Conservation (phyloP, 2,329 filamentous ascomycete species). For the Fusarium sp. region DNA sequence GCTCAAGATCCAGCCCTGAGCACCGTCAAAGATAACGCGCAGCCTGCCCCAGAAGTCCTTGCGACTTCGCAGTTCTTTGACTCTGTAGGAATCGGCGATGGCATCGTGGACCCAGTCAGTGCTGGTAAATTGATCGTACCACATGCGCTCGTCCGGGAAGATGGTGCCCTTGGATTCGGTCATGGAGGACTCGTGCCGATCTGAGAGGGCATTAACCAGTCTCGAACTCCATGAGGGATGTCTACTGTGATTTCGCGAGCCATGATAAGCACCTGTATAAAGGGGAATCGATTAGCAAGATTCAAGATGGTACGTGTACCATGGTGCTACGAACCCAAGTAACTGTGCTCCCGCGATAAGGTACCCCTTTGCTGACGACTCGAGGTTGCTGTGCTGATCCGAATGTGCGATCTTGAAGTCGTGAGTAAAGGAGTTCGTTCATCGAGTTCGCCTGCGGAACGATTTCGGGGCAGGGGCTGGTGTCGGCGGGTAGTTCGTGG, state of each 20-base stretch:
- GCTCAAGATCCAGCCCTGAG: conserved; percentile 94
- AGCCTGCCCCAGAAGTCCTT: conserved; percentile 88
- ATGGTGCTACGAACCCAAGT: conserved; percentile 50
- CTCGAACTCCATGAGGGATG: conserved; percentile 70
- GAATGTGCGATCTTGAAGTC: conserved; percentile 55
- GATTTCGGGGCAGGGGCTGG: conserved; percentile 40
- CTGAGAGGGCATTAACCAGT: conserved; percentile 70
- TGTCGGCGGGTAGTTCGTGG: conserved; percentile 49
- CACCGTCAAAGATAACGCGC: conserved; percentile 81
- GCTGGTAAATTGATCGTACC: conserved; percentile 98
- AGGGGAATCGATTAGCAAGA: conserved; percentile 18
- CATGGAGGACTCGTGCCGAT: conserved; percentile 65
- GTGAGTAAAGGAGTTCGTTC: conserved; percentile 59
- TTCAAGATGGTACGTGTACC: neutral
- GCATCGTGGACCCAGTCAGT: conserved; percentile 99
- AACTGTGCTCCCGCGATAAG: conserved; percentile 57
- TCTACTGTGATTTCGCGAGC: conserved; percentile 64
- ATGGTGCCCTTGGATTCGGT: conserved; percentile 73
- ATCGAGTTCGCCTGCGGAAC: conserved; percentile 51
- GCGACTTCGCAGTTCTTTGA: conserved; percentile 82
- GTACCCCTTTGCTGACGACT: conserved; percentile 42
- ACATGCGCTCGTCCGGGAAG: conserved; percentile 85
- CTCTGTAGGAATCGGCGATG: conserved; percentile 91
- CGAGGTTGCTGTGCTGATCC: conserved; percentile 51
- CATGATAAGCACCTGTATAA: conserved; percentile 52